Conservation (phyloP, 139 green algal genomes). For the Limnomonas spitsbergensis region DNA sequence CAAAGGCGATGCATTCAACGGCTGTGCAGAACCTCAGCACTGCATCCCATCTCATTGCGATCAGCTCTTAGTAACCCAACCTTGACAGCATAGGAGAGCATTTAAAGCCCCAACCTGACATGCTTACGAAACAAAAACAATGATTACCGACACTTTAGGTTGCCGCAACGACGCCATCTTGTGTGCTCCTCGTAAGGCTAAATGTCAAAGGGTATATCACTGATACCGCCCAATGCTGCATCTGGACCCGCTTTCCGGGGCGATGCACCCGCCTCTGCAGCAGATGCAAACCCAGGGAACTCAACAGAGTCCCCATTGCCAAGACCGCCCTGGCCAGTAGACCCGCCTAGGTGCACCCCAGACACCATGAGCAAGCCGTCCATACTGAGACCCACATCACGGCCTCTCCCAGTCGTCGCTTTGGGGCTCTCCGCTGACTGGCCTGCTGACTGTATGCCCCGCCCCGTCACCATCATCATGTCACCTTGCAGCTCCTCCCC, state of each 20-base stretch:
- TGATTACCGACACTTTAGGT: too few species aligned
- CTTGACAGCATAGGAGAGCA: too few species aligned
- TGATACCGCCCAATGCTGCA: background rate
- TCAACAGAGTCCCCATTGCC: background rate
- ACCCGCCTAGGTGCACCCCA: background rate
- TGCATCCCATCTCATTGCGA: too few species aligned
- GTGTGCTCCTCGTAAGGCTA: too few species aligned
- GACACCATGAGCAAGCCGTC: background rate
- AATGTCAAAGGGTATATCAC: background rate
- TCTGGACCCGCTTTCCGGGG: background rate
- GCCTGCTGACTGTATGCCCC: background rate
- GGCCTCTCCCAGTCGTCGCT: background rate
- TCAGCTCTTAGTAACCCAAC: too few species aligned
- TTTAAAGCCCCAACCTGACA: too few species aligned
- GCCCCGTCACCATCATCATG: slow-evolving; percentile 15
- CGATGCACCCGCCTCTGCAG: background rate
- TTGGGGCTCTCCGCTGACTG: background rate
- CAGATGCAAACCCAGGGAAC: background rate
- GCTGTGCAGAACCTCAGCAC: too few species aligned
- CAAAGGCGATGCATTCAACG: too few species aligned
- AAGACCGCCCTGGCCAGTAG: background rate
- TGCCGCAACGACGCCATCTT: too few species aligned
- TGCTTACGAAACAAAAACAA: too few species aligned
- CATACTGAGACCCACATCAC: background rate
- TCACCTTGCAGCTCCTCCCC: slow-evolving; percentile 12